These are phyloP conservation scores for Plantago major DNA, from an alignment of 257 asterid species.

Conservation along the genomic window DNA sequence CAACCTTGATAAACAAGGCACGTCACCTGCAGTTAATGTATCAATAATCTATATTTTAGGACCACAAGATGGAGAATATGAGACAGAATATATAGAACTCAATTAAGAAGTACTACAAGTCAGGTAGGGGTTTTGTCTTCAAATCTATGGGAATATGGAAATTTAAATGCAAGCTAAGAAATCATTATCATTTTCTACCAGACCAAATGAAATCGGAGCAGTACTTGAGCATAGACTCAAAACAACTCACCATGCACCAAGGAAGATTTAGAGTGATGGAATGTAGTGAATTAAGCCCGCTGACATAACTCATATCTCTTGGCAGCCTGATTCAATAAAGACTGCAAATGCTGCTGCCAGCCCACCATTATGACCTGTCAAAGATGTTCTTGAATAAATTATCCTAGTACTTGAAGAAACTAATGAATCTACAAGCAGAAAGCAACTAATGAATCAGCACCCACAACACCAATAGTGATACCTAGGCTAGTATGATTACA, in stretches of 20 bases:
- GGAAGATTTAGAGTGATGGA: slow-evolving; percentile 50
- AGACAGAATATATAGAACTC: slow-evolving; percentile 4
- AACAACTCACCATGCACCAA: slow-evolving; percentile 44
- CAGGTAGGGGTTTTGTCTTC: not conserved
- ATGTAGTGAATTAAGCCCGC: slow-evolving; percentile 36
- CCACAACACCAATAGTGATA: no score
- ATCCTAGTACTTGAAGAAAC: slow-evolving; percentile 10
- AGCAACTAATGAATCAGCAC: not conserved
- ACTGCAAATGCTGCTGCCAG: slow-evolving; percentile 73
- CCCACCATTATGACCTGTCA: slow-evolving; percentile 45
- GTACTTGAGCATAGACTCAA: not conserved
- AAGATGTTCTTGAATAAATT: no score
- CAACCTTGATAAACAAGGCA: slow-evolving; percentile 31
- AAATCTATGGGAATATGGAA: no score
- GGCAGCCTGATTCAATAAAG: slow-evolving; percentile 52
- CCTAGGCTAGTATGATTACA: no score
- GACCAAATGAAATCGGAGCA: not conserved
- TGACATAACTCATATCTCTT: slow-evolving; percentile 46
- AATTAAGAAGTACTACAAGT: not conserved
- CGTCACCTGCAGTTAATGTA: slow-evolving; percentile 44
- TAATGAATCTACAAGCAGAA: slow-evolving; percentile 13
- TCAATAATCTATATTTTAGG: slow-evolving; percentile 12
- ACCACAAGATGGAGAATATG: slow-evolving; percentile 1
- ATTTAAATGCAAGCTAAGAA: not conserved
- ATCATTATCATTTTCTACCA: not conserved